These are phyloP conservation scores for Quercus parvula DNA, from an alignment of 306 rosid species.

Conservation along the genomic window DNA sequence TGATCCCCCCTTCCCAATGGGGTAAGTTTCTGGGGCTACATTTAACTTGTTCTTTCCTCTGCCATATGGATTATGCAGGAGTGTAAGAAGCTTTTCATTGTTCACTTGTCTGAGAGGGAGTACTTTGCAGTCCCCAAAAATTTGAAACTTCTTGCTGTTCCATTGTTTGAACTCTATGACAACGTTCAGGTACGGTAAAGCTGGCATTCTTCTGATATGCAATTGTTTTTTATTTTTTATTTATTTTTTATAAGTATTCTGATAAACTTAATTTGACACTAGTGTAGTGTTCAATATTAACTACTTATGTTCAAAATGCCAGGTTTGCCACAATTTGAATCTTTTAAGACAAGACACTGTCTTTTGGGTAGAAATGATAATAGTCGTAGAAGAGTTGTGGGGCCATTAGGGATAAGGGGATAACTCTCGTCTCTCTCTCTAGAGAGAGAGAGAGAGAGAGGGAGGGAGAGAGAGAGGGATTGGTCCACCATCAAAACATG, in stretches of 20 bases:
- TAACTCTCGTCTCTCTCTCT: no score
- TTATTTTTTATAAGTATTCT: no score
- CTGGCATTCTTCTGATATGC: no score
- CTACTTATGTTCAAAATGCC: not conserved
- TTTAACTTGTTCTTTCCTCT: not conserved
- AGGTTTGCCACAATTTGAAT: not conserved
- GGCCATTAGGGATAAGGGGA: not conserved
- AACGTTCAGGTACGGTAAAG: conserved; percentile 75
- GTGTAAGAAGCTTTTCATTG: conserved; percentile 91
- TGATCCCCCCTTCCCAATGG: not conserved
- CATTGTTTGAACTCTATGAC: conserved; percentile 97
- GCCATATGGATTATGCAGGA: conserved; percentile 49
- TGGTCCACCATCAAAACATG: not conserved
- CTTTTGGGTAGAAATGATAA: not conserved
- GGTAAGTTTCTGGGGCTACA: not conserved
- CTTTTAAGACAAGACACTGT: not conserved
- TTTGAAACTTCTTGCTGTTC: conserved; percentile 94
- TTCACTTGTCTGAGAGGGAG: conserved; percentile 96
- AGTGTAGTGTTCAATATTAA: not conserved
- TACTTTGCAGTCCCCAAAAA: conserved; percentile 97
- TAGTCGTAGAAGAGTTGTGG: not conserved
- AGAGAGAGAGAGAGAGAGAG: no score
- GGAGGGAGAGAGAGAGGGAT: no score
- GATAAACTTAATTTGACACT: not conserved
- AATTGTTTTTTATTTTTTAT: no score